These are phyloP conservation scores for Quercus robur DNA, from an alignment of 306 rosid species.

Conservation along the genomic window DNA sequence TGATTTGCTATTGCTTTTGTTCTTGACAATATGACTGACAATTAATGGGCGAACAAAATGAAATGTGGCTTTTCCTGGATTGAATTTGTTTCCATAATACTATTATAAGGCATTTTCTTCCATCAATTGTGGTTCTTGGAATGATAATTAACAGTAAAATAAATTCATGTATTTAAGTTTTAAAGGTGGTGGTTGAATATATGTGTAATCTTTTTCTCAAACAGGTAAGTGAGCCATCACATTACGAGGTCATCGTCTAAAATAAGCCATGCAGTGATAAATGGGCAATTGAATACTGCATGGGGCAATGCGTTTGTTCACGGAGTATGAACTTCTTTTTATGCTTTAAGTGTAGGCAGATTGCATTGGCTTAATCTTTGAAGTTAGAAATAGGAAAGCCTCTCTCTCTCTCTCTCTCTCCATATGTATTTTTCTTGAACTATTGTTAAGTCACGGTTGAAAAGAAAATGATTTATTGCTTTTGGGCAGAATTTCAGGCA, in stretches of 20 bases:
- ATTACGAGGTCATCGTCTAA: background rate
- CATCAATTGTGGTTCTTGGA: background rate
- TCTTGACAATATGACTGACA: background rate
- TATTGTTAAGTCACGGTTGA: background rate
- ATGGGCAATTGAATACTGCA: background rate
- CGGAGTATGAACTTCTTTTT: background rate
- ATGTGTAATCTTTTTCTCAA: background rate
- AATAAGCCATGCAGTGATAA: background rate
- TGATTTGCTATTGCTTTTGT: background rate
- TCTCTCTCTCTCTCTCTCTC: background rate
- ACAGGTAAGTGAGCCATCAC: conserved; percentile 9
- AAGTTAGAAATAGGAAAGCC: background rate
- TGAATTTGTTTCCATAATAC: background rate
- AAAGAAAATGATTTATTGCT: background rate
- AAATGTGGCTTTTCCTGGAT: no score
- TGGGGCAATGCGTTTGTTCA: background rate
- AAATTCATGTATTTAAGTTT: background rate
- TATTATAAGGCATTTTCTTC: background rate
- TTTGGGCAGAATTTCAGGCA: background rate
- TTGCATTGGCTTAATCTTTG: background rate
- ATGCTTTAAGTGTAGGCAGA: background rate
- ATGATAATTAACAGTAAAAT: background rate
- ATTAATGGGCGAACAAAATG: background rate
- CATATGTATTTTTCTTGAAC: background rate
- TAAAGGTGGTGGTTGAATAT: background rate